These are phyloP conservation scores for Sabuloglossum arenarium DNA, from an alignment of 495 filamentous ascomycete species.

Conservation along the genomic window DNA sequence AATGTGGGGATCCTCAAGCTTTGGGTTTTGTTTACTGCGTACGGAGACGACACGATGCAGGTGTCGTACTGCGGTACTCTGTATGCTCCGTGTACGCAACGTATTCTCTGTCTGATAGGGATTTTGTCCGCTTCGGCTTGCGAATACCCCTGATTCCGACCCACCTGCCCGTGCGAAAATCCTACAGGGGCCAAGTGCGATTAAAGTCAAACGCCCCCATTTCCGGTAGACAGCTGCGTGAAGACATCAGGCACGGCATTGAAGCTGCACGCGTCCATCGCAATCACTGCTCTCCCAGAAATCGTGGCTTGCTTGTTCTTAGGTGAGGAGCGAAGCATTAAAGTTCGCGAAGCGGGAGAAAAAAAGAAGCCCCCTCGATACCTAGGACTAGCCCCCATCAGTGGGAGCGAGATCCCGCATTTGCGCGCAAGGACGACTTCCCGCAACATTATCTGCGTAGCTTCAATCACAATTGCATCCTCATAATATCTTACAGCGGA, in stretches of 20 bases:
- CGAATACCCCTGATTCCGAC: neutral
- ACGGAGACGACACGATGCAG: no score
- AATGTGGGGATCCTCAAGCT: no score
- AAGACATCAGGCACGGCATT: no score
- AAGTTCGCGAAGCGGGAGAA: neutral
- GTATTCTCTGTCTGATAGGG: no score
- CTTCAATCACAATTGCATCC: neutral
- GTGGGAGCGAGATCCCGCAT: neutral
- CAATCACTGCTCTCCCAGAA: neutral
- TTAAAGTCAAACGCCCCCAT: neutral
- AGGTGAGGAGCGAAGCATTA: neutral
- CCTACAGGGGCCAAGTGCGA: neutral
- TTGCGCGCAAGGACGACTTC: neutral
- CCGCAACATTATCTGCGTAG: neutral
- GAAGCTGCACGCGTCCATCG: neutral
- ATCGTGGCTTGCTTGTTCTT: neutral
- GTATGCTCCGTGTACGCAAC: neutral
- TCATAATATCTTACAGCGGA: neutral
- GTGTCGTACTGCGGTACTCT: neutral
- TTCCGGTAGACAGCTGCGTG: neutral
- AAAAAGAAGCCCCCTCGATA: neutral
- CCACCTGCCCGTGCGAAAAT: neutral
- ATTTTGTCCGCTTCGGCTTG: neutral
- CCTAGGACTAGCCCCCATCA: neutral
- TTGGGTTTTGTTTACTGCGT: no score